These are phyloP conservation scores for Puccinia hordei DNA, from an alignment of 1,284 basidiomycete species.

Conservation along the genomic window DNA sequence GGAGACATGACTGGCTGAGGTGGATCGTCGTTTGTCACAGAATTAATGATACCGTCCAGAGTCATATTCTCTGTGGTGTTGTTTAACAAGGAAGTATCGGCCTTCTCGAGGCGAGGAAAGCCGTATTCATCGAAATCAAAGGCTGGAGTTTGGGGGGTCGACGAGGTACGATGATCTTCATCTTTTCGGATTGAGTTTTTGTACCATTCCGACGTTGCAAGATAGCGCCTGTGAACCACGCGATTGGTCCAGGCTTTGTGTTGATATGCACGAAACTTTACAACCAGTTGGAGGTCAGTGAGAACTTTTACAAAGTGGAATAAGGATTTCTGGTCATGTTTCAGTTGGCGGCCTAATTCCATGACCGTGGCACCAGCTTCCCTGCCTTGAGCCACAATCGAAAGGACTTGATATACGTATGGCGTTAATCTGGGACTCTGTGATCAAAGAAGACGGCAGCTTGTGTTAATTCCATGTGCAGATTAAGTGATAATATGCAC, in stretches of 20 bases:
- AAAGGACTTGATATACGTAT: conserved; percentile 81
- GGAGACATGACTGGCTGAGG: conserved; percentile 51
- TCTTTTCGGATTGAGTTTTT: conserved; percentile 47
- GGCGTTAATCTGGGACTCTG: conserved; percentile 76
- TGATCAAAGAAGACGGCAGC: conserved; percentile 30
- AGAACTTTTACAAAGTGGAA: conserved; percentile 79
- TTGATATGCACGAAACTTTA: conserved; percentile 56
- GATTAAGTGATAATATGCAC: conserved; percentile 53
- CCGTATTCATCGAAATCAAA: conserved; percentile 26
- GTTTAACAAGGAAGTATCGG: neutral
- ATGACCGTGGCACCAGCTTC: conserved; percentile 76
- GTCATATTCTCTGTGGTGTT: neutral
- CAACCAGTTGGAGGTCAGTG: conserved; percentile 69
- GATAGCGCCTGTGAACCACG: conserved; percentile 57
- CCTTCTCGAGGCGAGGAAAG: neutral
- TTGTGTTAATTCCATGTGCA: conserved; percentile 16
- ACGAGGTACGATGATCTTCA: conserved; percentile 41
- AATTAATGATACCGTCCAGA: conserved; percentile 14
- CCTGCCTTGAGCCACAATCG: conserved; percentile 76
- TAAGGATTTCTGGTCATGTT: conserved; percentile 84
- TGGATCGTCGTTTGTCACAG: conserved; percentile 32
- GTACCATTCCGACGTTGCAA: conserved; percentile 53
- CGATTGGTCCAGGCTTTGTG: conserved; percentile 56
- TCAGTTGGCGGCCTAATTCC: conserved; percentile 73
- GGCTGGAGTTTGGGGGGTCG: conserved; percentile 51